Percentiles rank a stretch among this genome's conserved stretches.
phyloP scores from a whole-genome alignment of 2,329 filamentous ascomycete genomes.

The Cordyceps cateniannulata region DNA sequence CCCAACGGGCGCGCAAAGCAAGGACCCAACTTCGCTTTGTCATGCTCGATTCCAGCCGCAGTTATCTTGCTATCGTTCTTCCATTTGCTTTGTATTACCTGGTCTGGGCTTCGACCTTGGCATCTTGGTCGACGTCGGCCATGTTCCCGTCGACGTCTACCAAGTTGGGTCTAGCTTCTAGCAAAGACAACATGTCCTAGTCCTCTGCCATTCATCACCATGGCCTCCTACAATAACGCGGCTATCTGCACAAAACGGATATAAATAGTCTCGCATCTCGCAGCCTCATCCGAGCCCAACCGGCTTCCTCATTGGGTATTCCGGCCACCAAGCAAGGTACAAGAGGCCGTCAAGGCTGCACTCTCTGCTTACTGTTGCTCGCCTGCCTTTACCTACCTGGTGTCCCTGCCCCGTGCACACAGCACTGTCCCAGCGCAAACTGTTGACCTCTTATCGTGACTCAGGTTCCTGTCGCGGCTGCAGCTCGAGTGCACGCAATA shows the following conservation, averaged over 20 bases:
- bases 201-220: not conserved
- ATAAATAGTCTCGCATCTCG: not conserved
- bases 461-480: not conserved
- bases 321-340: not conserved
- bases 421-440: not conserved
- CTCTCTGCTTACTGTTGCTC: too few species aligned
- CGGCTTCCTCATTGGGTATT: not conserved
- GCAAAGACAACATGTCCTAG: too few species aligned
- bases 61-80: not conserved
- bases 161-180: not conserved
- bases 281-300: not conserved
- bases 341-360: not conserved
- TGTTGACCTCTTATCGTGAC: not conserved
- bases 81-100: not conserved
- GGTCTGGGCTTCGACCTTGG: not conserved
- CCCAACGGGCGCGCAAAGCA: not conserved
- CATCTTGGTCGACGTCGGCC: not conserved
- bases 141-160: not conserved
- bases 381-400: not conserved
- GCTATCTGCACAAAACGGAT: not conserved
- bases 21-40: not conserved
- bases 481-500: not conserved
- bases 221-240: not conserved
- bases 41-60: too few species aligned
- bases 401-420: not conserved